Evolutionary conservation across 768 basidiomycete species (phyloP).

Genomic region (Russula earlei): DNA sequence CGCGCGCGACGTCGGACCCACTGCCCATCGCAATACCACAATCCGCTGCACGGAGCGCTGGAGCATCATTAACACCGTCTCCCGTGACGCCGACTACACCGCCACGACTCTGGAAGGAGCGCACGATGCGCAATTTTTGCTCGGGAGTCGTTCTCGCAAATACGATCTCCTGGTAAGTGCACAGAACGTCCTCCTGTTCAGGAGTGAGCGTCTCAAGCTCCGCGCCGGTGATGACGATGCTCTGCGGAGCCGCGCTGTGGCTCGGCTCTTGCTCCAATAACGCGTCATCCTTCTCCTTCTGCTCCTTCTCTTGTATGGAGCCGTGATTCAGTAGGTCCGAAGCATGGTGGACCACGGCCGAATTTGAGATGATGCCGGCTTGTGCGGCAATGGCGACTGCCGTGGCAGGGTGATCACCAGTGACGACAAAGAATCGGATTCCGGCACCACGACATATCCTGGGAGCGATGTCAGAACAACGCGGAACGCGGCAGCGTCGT

Average conservation of each 20-base stretch:
- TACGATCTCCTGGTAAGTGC: conserved; percentile 40
- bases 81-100: conserved; percentile 56
- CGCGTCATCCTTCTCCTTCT: conserved; percentile 26
- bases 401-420: conserved; percentile 50
- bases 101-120: conserved; percentile 41
- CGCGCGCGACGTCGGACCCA: conserved; percentile 42
- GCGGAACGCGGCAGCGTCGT: neutral
- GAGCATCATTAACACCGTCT: conserved; percentile 56
- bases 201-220: conserved; percentile 21
- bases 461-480: neutral
- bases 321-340: conserved; percentile 30
- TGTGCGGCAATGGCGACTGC: conserved; percentile 55
- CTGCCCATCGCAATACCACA: conserved; percentile 53
- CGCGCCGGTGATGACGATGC: conserved; percentile 36
- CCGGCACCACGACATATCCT: conserved; percentile 45
- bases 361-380: conserved; percentile 45
- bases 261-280: neutral
- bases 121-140: conserved; percentile 58
- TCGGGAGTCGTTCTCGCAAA: conserved; percentile 56
- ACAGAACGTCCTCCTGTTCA: conserved; percentile 22
- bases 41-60: conserved; percentile 50
- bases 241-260: conserved; percentile 20
- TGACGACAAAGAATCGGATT: conserved; percentile 56
- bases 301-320: conserved; percentile 22
- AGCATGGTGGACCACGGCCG: conserved; percentile 29